Base-by-base conservation (phyloP, 179 eudicot genomes). In the Beta corolliflora region DNA sequence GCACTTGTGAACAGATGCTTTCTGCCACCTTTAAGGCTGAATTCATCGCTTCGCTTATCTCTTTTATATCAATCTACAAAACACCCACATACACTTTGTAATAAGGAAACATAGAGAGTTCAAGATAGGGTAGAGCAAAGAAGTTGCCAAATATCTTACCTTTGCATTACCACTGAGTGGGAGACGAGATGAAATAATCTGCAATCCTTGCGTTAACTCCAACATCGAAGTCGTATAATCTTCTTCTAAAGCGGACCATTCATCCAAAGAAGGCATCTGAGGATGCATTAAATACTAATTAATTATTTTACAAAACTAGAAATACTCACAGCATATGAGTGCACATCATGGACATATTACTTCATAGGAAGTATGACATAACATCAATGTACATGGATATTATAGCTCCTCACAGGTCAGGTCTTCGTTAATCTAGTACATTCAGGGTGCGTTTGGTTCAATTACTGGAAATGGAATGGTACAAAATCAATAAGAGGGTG, bases 161-260 rank as follows among this genome's bases (percentile, higher is more conserved):
- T 86, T 89, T 19, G 91, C 88, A 63, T 89, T 89, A 45, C 91
- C 94, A 75, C 78, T 81, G 21, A 91, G 76, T 21, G 98, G 97
- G 84, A 94, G 89, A 80, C 90, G 92, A 54, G 91, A 84, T 11
- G 91, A 88, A 77, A 88, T 89, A 76, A 87, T 88, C 68, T 82
- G 77, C 83, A 94, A 87, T 31, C 95, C 89, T 52, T 88, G 81
- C 73, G 83, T 83, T 44, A 85, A 83, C 31, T 82, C 97, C 76
- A 84, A 79, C 82, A 91, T 83, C n/a, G 94, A 91, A 65, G 84
- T 73, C 60, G 93, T 81, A 81, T 88, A 91, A 16, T 86, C 92
- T 70, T 82, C 91, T 83, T 94, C 94, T 81, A 91, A 50, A 78
- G 81, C 80, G 75, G 91, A 83, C 98, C 98, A 94, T 80, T 89